Percentiles rank a stretch among this genome's conserved stretches.
These are phyloP conservation scores for Neocallimastix lanati DNA, from an alignment of 192 early-diverging fungal species.

Conservation along the genomic window DNA sequence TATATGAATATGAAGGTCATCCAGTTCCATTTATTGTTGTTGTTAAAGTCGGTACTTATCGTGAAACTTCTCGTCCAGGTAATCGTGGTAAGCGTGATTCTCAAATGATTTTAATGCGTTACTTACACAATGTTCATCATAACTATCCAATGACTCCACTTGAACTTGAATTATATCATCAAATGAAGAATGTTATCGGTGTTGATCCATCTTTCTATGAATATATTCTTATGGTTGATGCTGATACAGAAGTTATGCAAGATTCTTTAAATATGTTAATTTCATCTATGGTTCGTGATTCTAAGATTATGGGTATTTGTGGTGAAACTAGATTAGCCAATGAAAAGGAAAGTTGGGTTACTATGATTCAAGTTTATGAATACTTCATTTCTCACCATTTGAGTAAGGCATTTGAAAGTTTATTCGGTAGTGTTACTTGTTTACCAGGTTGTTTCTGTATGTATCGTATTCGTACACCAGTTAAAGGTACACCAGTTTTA, in stretches of 20 bases:
- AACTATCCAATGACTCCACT: constrained; percentile 83
- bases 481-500: constrained; percentile 76
- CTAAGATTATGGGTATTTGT: constrained; percentile 80
- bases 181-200: constrained; percentile 97
- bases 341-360: constrained; percentile 84
- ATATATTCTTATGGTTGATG: constrained; percentile 93
- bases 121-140: constrained; percentile 92
- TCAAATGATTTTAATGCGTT: constrained; percentile 93
- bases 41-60: constrained; percentile 74
- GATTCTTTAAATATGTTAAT: constrained; percentile 87
- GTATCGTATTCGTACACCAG: constrained; percentile 86
- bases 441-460: constrained; percentile 98
- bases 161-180: constrained; percentile 94
- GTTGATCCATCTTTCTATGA: constrained; percentile 92
- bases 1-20: constrained; percentile 82
- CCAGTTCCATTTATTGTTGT: constrained; percentile 88
- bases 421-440: constrained; percentile 94
- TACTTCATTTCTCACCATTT: constrained; percentile 96
- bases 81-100: constrained; percentile 99
- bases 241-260: constrained; percentile 82
- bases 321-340: constrained; percentile 92
- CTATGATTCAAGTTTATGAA: constrained; percentile 99
- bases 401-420: constrained; percentile 90
- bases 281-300: constrained; percentile 74
- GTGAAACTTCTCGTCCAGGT: constrained; percentile 71